Conservation (phyloP, 345 rosid genomes). For the Tarenaya hassleriana region DNA sequence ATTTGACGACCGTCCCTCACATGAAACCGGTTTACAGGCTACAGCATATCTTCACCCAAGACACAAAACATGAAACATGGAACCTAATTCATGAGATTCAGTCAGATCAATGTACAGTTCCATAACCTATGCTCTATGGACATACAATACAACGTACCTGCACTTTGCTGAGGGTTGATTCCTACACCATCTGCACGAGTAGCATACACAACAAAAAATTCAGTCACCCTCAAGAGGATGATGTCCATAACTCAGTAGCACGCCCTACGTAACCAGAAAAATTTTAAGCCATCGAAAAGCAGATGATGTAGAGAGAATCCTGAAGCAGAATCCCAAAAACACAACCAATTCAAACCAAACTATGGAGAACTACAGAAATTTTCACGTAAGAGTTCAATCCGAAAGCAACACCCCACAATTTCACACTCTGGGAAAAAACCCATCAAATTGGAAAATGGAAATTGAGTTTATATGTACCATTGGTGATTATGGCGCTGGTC, state of each 20-base stretch:
- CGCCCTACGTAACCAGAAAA: too few species aligned
- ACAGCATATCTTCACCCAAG: not conserved
- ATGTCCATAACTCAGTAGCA: not conserved
- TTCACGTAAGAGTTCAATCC: not conserved
- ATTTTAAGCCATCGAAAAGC: not conserved
- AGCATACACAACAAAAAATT: slow-evolving; percentile 13
- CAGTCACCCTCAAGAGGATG: not conserved
- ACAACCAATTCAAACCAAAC: too few species aligned
- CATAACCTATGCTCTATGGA: too few species aligned
- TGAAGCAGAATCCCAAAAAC: too few species aligned
- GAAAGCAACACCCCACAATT: not conserved
- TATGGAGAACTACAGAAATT: too few species aligned
- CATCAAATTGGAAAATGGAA: not conserved
- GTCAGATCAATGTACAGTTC: not conserved
- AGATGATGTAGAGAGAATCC: too few species aligned
- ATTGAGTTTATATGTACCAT: slow-evolving; percentile 48
- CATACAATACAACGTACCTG: too few species aligned
- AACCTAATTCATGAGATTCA: not conserved
- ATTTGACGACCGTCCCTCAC: not conserved
- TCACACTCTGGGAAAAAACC: too few species aligned
- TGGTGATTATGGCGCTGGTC: slow-evolving; percentile 98
- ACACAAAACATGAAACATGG: not conserved
- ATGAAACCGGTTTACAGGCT: too few species aligned
- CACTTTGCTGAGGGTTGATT: slow-evolving; percentile 96
- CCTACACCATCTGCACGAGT: slow-evolving; percentile 82